Percentiles rank a stretch among this genome's conserved stretches.
Conservation (phyloP, 2,329 filamentous ascomycete genomes). For the Aspergillus pseudoterreus region DNA sequence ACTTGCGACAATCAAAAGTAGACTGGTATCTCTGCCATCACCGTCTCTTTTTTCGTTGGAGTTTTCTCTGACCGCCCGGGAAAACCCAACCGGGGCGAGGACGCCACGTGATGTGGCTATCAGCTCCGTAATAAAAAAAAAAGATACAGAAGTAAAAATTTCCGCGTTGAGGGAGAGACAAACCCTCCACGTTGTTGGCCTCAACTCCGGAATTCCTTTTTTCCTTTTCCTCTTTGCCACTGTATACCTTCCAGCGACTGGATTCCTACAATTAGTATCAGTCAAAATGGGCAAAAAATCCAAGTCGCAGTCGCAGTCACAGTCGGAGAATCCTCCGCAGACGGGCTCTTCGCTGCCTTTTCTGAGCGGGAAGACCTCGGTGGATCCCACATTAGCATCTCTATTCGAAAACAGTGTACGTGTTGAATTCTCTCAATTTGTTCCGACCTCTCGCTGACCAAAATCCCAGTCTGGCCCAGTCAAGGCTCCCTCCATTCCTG, state of each 20-base stretch:
- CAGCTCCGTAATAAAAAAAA: slow-evolving; percentile 6
- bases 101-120: slow-evolving; percentile 10
- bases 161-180: neutral
- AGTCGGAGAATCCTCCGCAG: neutral
- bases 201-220: no score
- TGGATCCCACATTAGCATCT: slow-evolving; percentile 67
- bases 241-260: neutral
- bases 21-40: neutral
- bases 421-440: slow-evolving; percentile 16
- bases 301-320: slow-evolving; percentile 24
- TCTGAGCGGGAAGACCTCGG: slow-evolving; percentile 58
- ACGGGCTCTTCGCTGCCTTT: slow-evolving; percentile 27
- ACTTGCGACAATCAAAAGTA: neutral
- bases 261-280: neutral
- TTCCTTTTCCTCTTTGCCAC: neutral
- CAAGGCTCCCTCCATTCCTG: slow-evolving; percentile 28
- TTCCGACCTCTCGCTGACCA: slow-evolving; percentile 1
- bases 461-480: slow-evolving; percentile 37
- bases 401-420: slow-evolving; percentile 71
- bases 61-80: neutral
- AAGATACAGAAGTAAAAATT: slow-evolving; percentile 3
- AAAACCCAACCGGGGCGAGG: neutral
- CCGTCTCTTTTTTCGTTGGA: neutral
- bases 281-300: slow-evolving; percentile 34
- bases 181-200: neutral